Conservation (phyloP, 2,329 filamentous ascomycete species). For the Pseudopyrenochaeta lycopersici region DNA sequence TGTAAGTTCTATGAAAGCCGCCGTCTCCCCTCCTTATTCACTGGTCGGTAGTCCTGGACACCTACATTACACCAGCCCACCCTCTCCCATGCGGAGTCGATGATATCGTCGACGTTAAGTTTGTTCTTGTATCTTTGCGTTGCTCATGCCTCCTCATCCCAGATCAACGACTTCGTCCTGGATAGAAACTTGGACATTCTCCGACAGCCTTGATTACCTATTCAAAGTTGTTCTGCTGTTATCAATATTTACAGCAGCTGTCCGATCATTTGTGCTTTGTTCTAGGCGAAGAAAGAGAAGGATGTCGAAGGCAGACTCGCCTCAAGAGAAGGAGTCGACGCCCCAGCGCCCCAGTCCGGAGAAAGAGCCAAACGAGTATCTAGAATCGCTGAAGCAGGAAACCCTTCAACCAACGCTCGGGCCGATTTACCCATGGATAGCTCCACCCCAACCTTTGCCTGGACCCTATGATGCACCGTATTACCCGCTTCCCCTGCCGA, state of each 20-base stretch:
- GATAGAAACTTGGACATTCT: slow-evolving; percentile 14
- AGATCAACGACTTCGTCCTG: slow-evolving; percentile 22
- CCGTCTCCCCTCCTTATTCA: slow-evolving; percentile 34
- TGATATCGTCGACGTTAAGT: slow-evolving; percentile 25
- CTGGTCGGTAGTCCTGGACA: slow-evolving; percentile 36
- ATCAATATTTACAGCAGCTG: slow-evolving; percentile 21
- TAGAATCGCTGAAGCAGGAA: slow-evolving; percentile 22
- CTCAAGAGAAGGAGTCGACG: slow-evolving; percentile 8
- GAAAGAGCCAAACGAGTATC: slow-evolving; percentile 17
- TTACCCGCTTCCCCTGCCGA: slow-evolving; percentile 44
- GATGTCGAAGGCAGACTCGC: not conserved
- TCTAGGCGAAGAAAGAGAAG: slow-evolving; percentile 28
- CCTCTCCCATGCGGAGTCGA: slow-evolving; percentile 34
- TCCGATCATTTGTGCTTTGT: slow-evolving; percentile 22
- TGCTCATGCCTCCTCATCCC: slow-evolving; percentile 42
- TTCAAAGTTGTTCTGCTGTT: slow-evolving; percentile 29
- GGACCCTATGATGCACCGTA: slow-evolving; percentile 47
- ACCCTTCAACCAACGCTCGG: slow-evolving; percentile 24
- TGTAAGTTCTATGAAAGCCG: slow-evolving; percentile 48
- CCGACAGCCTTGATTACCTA: slow-evolving; percentile 9
- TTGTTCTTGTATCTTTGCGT: slow-evolving; percentile 19
- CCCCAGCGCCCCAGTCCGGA: not conserved
- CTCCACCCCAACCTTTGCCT: slow-evolving; percentile 41
- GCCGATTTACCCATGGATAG: slow-evolving; percentile 45
- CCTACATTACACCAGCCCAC: slow-evolving; percentile 39